These are phyloP conservation scores for Nemophila menziesii DNA, from an alignment of 257 asterid genomes.

Conservation along the genomic window DNA sequence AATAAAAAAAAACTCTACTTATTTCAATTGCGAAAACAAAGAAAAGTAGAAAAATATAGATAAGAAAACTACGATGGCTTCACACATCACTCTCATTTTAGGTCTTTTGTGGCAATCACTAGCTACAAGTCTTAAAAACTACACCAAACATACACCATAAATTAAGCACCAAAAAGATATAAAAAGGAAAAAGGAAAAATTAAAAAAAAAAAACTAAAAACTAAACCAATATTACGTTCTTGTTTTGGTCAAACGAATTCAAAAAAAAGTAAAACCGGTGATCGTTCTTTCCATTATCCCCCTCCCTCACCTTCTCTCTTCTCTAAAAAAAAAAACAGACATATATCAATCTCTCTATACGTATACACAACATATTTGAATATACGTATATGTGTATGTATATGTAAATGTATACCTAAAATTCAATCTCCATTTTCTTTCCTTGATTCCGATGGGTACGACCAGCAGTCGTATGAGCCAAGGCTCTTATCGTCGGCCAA, in stretches of 20 bases:
- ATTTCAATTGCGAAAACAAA: too few relatives aligned
- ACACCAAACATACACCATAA: neutral
- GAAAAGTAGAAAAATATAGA: too few relatives aligned
- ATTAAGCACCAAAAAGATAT: too few relatives aligned
- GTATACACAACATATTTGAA: too few relatives aligned
- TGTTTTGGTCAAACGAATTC: too few relatives aligned
- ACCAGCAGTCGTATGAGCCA: constrained; percentile 18
- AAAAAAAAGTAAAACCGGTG: neutral
- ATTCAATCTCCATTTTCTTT: neutral
- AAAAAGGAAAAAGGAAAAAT: too few relatives aligned
- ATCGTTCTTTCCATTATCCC: neutral
- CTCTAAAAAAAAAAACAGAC: neutral
- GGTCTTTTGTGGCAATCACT: neutral
- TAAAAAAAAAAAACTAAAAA: too few relatives aligned
- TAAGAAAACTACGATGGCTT: too few relatives aligned
- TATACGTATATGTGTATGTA: too few relatives aligned
- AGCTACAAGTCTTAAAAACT: neutral
- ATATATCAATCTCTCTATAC: too few relatives aligned
- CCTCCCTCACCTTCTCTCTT: neutral
- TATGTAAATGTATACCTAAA: neutral
- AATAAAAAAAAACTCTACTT: too few relatives aligned
- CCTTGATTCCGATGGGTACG: constrained; percentile 17
- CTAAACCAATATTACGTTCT: neutral
- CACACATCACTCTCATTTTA: neutral
- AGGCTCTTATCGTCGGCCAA: constrained; percentile 5